Conservation (phyloP, 208 protist species). For the Trichomonas tenax region DNA sequence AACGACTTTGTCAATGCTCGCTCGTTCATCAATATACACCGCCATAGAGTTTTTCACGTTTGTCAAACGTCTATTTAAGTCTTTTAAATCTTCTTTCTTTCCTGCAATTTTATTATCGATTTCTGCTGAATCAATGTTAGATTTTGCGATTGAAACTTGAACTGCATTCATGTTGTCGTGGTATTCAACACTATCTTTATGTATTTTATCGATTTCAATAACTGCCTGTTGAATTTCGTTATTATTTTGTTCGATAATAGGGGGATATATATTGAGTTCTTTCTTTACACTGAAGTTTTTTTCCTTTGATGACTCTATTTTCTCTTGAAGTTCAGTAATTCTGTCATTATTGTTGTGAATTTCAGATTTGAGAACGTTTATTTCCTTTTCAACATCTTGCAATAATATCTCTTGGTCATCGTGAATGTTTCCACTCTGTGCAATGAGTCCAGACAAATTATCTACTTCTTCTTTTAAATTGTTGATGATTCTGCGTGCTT, state of each 20-base stretch:
- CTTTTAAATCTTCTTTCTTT: no score
- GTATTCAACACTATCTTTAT: not conserved
- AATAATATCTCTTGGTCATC: slow-evolving; percentile 53
- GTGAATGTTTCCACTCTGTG: slow-evolving; percentile 65
- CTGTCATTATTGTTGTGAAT: not conserved
- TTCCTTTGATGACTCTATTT: not conserved
- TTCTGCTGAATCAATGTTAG: no score
- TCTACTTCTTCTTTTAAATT: slow-evolving; percentile 73
- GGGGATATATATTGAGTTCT: not conserved
- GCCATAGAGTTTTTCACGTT: no score
- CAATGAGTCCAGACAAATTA: slow-evolving; percentile 67
- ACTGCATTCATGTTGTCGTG: not conserved
- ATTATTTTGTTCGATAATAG: not conserved
- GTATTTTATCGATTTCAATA: not conserved
- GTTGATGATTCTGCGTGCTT: slow-evolving; percentile 71
- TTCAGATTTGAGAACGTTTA: not conserved
- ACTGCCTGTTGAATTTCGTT: not conserved
- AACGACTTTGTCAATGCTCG: no score
- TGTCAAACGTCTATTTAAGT: no score
- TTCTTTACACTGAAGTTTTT: not conserved
- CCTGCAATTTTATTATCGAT: no score
- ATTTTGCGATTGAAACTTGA: not conserved
- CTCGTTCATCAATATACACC: no score
- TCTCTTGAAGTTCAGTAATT: not conserved
- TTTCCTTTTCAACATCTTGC: not conserved